A percentile compares a stretch with the other conserved stretches of the same genome.
Evolutionary conservation across 78 protist genomes (phyloP).

Genomic region (Cyanophora paradoxa): DNA sequence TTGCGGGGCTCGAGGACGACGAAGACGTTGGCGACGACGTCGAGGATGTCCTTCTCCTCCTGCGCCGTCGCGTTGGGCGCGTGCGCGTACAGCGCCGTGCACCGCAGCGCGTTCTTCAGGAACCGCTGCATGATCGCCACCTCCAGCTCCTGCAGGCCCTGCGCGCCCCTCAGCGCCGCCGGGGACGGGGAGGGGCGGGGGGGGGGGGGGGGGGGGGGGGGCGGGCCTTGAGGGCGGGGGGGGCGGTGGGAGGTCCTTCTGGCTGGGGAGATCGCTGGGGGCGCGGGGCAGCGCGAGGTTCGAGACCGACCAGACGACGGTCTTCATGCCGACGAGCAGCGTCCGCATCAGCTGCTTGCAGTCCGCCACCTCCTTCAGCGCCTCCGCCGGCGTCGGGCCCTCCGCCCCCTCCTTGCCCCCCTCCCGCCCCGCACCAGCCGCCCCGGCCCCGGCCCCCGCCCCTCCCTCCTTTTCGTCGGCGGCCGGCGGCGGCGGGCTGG

Average conservation of each 20-base stretch:
- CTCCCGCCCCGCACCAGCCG: neutral
- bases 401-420: too few relatives aligned
- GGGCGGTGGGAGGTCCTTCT: too few relatives aligned
- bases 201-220: neutral
- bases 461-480: neutral
- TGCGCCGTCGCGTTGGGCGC: neutral
- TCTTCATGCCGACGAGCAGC: constrained; percentile 69
- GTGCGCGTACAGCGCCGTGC: constrained; percentile 43
- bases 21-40: constrained; percentile 71
- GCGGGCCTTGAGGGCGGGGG: too few relatives aligned
- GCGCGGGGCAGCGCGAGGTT: too few relatives aligned
- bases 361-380: constrained; percentile 4
- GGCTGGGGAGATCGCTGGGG: neutral
- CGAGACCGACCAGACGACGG: constrained; percentile 61
- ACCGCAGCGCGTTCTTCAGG: constrained; percentile 50
- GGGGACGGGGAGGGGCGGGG: too few relatives aligned
- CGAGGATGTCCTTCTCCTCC: constrained; percentile 50
- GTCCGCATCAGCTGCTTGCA: constrained; percentile 58
- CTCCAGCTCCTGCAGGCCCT: constrained; percentile 39
- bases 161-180: neutral
- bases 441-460: neutral
- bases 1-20: constrained; percentile 55
- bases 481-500: constrained; percentile 10
- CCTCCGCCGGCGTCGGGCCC: neutral
- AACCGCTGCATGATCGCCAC: constrained; percentile 32